phyloP scores from a whole-genome alignment of 208 protist genomes.

The Crithidia sp. region DNA sequence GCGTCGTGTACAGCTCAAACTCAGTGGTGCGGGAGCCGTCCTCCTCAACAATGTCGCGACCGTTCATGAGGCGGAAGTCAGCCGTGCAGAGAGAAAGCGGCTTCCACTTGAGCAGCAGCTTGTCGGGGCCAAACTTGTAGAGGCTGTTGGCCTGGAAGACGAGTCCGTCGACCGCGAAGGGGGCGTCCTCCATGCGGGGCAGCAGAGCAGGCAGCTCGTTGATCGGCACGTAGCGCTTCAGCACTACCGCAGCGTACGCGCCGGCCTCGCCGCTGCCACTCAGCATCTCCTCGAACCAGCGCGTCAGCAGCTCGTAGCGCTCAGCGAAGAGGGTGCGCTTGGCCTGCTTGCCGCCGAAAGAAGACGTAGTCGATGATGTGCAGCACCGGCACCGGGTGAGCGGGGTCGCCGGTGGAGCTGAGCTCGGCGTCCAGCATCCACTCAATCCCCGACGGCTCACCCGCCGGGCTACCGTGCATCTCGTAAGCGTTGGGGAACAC shows the following conservation, averaged over 20 bases:
- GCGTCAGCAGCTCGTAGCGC: slow-evolving; percentile 59
- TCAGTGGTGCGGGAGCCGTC: slow-evolving; percentile 27
- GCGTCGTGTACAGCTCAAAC: slow-evolving; percentile 73
- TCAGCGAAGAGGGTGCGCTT: slow-evolving; percentile 52
- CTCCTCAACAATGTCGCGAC: slow-evolving; percentile 19
- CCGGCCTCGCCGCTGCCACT: slow-evolving; percentile 24
- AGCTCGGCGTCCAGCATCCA: slow-evolving; percentile 83
- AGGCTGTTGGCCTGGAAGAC: slow-evolving; percentile 80
- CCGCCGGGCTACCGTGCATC: slow-evolving; percentile 10
- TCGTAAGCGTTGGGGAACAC: slow-evolving; percentile 24
- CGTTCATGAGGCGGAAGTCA: slow-evolving; percentile 81
- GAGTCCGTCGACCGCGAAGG: slow-evolving; percentile 76
- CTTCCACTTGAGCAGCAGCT: slow-evolving; percentile 87
- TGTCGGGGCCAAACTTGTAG: slow-evolving; percentile 79
- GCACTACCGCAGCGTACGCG: slow-evolving; percentile 20
- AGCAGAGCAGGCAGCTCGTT: slow-evolving; percentile 64
- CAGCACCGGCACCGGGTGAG: slow-evolving; percentile 35
- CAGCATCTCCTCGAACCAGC: slow-evolving; percentile 59
- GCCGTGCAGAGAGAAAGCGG: slow-evolving; percentile 81
- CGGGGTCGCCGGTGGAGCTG: slow-evolving; percentile 20
- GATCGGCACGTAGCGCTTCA: slow-evolving; percentile 87
- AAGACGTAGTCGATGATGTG: slow-evolving; percentile 87
- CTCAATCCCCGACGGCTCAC: slow-evolving; percentile 47
- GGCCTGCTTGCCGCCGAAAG: slow-evolving; percentile 70
- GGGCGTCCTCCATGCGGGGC: slow-evolving; percentile 48